Evolutionary conservation across 768 basidiomycete species (phyloP).

Genomic region (Tulasnella sp.): DNA sequence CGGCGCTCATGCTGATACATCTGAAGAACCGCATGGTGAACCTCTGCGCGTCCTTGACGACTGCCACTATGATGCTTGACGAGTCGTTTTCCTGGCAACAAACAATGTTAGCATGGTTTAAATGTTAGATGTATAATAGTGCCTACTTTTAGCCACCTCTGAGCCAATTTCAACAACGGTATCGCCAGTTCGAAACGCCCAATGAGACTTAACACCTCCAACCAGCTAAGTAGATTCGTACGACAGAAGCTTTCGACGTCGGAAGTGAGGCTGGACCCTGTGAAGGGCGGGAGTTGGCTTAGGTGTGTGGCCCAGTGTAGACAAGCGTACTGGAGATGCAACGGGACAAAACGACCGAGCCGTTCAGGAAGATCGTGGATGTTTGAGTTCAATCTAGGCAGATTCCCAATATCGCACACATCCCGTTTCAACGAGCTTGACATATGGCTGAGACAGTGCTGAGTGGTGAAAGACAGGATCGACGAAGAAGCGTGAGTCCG

Average conservation of each 20-base stretch:
- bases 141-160: conserved; percentile 1
- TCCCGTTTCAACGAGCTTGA: background rate
- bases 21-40: background rate
- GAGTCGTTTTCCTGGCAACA: background rate
- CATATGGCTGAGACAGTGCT: background rate
- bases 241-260: background rate
- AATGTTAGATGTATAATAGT: background rate
- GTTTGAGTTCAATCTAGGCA: background rate
- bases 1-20: background rate
- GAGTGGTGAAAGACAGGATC: background rate
- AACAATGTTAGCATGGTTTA: background rate
- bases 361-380: background rate
- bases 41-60: conserved; percentile 4
- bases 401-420: background rate
- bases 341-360: background rate
- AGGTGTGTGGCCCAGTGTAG: background rate
- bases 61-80: background rate
- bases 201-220: background rate
- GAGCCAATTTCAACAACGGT: background rate
- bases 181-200: background rate
- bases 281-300: background rate
- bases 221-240: conserved; percentile 1
- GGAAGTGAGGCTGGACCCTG: background rate
- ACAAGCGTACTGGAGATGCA: background rate
- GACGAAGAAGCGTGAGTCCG: background rate